Conservation (phyloP, 2,329 filamentous ascomycete species). For the Colletotrichum caudatum region DNA sequence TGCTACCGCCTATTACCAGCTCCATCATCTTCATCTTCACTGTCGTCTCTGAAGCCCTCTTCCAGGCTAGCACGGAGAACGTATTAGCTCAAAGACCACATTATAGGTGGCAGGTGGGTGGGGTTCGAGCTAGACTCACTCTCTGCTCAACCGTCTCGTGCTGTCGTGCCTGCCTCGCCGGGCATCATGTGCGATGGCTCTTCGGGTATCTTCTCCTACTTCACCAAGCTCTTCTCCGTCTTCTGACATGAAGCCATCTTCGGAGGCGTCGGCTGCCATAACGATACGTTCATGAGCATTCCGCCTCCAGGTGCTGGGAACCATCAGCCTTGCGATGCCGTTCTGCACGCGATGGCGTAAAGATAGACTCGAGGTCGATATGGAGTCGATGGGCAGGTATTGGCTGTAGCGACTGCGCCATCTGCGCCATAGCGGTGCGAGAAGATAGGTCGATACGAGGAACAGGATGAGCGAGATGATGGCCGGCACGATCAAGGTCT, state of each 20-base stretch:
- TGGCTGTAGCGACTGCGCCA: constrained; percentile 79
- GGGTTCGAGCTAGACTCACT: constrained; percentile 59
- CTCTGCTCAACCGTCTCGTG: constrained; percentile 77
- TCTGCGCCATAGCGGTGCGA: constrained; percentile 76
- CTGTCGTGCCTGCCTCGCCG: constrained; percentile 59
- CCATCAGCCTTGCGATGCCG: constrained; percentile 54
- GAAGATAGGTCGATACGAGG: constrained; percentile 71
- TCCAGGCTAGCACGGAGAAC: constrained; percentile 64
- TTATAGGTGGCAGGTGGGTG: neutral
- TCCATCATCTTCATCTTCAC: constrained; percentile 55
- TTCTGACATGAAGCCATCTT: constrained; percentile 70
- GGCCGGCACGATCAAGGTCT: constrained; percentile 79
- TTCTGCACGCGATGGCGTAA: constrained; percentile 64
- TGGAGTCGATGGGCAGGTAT: constrained; percentile 76
- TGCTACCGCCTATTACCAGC: constrained; percentile 38
- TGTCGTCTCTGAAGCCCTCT: constrained; percentile 61
- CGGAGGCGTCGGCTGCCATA: constrained; percentile 55
- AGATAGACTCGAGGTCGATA: constrained; percentile 68
- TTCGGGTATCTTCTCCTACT: constrained; percentile 63
- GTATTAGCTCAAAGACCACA: constrained; percentile 18
- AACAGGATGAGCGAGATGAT: constrained; percentile 78
- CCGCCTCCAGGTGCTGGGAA: constrained; percentile 63
- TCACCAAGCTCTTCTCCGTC: constrained; percentile 78
- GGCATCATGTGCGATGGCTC: constrained; percentile 54
- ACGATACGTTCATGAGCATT: constrained; percentile 56